Conservation (phyloP, 2,329 filamentous ascomycete species). For the Sporothrix brasiliensis region DNA sequence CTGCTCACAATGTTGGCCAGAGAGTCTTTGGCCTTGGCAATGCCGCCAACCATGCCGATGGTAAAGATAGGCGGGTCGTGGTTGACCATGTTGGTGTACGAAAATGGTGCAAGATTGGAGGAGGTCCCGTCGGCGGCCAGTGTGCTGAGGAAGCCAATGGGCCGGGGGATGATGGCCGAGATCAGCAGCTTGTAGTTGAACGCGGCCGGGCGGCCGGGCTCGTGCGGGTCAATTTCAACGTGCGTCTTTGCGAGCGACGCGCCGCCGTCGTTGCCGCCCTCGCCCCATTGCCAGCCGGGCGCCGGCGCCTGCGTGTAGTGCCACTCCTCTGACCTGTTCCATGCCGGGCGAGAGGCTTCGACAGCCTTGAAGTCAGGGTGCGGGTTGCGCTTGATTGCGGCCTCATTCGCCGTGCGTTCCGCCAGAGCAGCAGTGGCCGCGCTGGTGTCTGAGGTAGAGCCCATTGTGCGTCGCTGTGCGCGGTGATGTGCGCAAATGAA, state of each 20-base stretch:
- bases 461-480: constrained; percentile 15
- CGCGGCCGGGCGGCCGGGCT: constrained; percentile 63
- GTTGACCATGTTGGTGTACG: constrained; percentile 80
- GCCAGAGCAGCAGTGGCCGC: constrained; percentile 26
- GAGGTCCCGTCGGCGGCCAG: constrained; percentile 58
- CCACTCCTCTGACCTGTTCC: constrained; percentile 49
- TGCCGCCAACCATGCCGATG: constrained; percentile 53
- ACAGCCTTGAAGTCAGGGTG: constrained; percentile 76
- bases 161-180: constrained; percentile 77
- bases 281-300: constrained; percentile 67
- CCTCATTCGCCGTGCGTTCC: constrained; percentile 33
- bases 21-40: constrained; percentile 71
- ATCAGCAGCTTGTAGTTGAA: constrained; percentile 95
- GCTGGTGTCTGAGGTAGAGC: neutral
- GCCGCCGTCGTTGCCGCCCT: constrained; percentile 61
- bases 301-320: constrained; percentile 64
- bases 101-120: constrained; percentile 84
- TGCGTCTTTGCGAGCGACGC: constrained; percentile 54
- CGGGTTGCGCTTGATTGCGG: constrained; percentile 60
- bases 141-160: constrained; percentile 69
- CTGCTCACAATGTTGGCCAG: constrained; percentile 72
- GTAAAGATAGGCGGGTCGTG: constrained; percentile 87
- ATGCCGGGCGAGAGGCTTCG: constrained; percentile 66
- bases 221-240: constrained; percentile 80
- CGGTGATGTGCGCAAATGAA: neutral